These are phyloP conservation scores for Erodium moschatum DNA, from an alignment of 441 rosid species.

Conservation along the genomic window DNA sequence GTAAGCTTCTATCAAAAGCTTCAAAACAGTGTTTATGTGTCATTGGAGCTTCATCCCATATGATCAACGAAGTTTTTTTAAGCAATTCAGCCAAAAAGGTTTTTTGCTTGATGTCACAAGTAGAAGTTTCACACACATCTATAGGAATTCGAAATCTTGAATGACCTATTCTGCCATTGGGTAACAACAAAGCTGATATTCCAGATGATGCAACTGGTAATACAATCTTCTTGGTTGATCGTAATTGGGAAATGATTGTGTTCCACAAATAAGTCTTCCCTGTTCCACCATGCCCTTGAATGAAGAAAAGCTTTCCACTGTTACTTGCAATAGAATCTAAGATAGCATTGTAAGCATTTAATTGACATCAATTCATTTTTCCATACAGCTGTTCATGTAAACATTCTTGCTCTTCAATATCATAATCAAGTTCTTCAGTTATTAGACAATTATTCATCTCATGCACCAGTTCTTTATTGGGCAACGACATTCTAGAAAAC, in stretches of 20 bases:
- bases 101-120: neutral
- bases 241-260: too few relatives aligned
- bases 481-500: too few relatives aligned
- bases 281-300: constrained; percentile 8
- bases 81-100: neutral
- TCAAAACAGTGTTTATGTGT: too few relatives aligned
- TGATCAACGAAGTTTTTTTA: too few relatives aligned
- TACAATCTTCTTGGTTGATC: neutral
- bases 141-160: neutral
- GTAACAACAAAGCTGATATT: neutral
- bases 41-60: too few relatives aligned
- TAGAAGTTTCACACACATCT: neutral
- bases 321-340: neutral
- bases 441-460: too few relatives aligned
- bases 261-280: constrained; percentile 5
- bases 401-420: too few relatives aligned
- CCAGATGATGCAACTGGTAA: neutral
- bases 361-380: too few relatives aligned
- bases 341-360: neutral
- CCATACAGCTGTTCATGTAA: too few relatives aligned
- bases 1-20: too few relatives aligned
- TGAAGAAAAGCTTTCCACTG: neutral
- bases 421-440: too few relatives aligned
- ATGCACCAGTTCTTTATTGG: too few relatives aligned
- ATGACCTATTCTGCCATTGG: constrained; percentile 6